phyloP scores from a whole-genome alignment of 108 stramenopile species.

The Poteriospumella lacustris region DNA sequence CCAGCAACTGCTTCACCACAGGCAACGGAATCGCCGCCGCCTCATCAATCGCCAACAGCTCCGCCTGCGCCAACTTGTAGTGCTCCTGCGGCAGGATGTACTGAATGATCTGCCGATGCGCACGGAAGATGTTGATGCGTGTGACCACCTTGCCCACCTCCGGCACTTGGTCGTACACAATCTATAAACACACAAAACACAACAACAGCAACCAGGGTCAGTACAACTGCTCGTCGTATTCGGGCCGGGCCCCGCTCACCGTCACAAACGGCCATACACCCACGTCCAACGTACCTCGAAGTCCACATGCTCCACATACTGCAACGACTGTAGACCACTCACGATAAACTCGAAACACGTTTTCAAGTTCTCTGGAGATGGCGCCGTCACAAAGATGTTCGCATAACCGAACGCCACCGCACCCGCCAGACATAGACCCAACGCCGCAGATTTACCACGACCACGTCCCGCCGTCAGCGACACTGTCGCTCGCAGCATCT shows the following conservation, averaged over 20 bases:
- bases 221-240: not conserved
- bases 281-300: no score
- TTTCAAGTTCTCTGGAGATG: conserved; percentile 92
- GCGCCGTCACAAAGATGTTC: conserved; percentile 88
- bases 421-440: conserved; percentile 91
- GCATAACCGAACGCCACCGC: conserved; percentile 89
- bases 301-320: conserved; percentile 91
- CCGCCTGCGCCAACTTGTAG: conserved; percentile 83
- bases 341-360: conserved; percentile 92
- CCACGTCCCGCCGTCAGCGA: conserved; percentile 62
- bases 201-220: not conserved
- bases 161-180: conserved; percentile 45
- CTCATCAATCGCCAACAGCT: conserved; percentile 95
- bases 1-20: conserved; percentile 75
- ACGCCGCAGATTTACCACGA: conserved; percentile 94
- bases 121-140: conserved; percentile 73
- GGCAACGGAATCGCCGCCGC: conserved; percentile 99
- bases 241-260: no score
- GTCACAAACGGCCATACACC: no score
- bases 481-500: conserved; percentile 32
- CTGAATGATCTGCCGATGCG: conserved; percentile 82
- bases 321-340: conserved; percentile 81
- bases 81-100: conserved; percentile 58
- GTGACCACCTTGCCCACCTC: conserved; percentile 76
- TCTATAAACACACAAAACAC: not conserved